phyloP scores from a whole-genome alignment of 495 filamentous ascomycete genomes.

The Gamarada debralockiae region DNA sequence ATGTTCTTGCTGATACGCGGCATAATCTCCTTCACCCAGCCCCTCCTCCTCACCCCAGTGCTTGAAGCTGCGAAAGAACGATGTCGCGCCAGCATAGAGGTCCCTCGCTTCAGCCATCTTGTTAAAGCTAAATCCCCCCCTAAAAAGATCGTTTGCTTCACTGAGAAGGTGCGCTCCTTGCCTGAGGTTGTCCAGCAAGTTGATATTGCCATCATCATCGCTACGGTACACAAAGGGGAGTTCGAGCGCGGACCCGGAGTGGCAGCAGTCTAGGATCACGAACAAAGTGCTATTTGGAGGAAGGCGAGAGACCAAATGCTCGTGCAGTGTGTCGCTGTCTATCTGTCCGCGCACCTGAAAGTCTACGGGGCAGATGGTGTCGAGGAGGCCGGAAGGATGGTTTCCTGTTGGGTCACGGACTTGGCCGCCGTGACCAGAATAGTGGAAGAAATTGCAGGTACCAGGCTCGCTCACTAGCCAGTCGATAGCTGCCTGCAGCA shows the following conservation, averaged over 20 bases:
- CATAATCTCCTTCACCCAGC: slow-evolving; percentile 42
- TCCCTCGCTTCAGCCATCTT: slow-evolving; percentile 47
- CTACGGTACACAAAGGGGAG: slow-evolving; percentile 53
- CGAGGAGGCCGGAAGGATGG: slow-evolving; percentile 37
- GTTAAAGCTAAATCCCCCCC: slow-evolving; percentile 45
- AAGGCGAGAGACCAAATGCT: slow-evolving; percentile 46
- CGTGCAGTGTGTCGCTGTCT: slow-evolving; percentile 46
- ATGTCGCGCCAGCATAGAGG: slow-evolving; percentile 49
- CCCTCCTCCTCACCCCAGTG: slow-evolving; percentile 41
- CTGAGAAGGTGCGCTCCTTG: slow-evolving; percentile 43
- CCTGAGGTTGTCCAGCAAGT: slow-evolving; percentile 49
- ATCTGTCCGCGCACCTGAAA: slow-evolving; percentile 47
- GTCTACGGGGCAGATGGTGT: slow-evolving; percentile 55
- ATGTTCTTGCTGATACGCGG: slow-evolving; percentile 35
- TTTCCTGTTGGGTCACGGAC: slow-evolving; percentile 15
- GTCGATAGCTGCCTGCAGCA: slow-evolving; percentile 31
- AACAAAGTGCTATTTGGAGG: slow-evolving; percentile 46
- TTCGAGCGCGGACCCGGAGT: slow-evolving; percentile 56
- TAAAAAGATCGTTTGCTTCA: slow-evolving; percentile 44
- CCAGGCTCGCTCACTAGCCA: slow-evolving; percentile 17
- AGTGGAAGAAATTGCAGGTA: slow-evolving; percentile 36
- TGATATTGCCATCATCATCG: slow-evolving; percentile 52
- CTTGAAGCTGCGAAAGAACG: slow-evolving; percentile 49
- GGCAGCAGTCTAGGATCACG: slow-evolving; percentile 59
- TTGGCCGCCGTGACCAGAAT: slow-evolving; percentile 52